Evolutionary conservation across 2,329 filamentous ascomycete genomes (phyloP), one percentile per base, ranked within the genome.

Genomic region (Aspergillus quadricinctus): DNA sequence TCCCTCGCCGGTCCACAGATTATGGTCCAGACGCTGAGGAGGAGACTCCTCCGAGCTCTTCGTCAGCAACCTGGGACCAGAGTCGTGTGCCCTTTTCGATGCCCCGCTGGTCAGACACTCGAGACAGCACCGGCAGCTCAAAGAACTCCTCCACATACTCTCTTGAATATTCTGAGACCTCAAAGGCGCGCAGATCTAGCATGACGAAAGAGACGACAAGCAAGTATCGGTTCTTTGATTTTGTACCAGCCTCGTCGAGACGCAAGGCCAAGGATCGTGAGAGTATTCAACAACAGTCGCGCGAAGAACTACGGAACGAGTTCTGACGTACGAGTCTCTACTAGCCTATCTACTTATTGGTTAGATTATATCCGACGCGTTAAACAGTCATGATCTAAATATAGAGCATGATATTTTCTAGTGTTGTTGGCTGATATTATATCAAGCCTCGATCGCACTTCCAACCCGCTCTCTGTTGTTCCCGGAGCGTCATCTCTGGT

Each of bases 61-160:
- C 74, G 5, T 77, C 75, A 3, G 71, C 72, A 10, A 75, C 69
- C 10, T 77, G 75, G 75, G 77, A 79, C 17, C 68, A 73, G 53
- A 67, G 58, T 9, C 72, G 75, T 21, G 70, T 77, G 40, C 72
- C 73, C 2, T 78, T 78, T 60, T 63, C 68, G 23, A 68, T 70
- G 23, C 74, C 75, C 11, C 70, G 70, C 23, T 75, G 73, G 64
- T 68, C 72, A 43, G 75, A 77, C 25, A 58, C 72, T 29, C 72
- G 73, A 17, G 72, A 76, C 37, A 74, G 74, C 62, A 74, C 72
- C n/a, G 67, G 72, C 25, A 76, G 73, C 61, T 77, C 76, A 9
- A 77, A 77, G 28, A 78, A 79, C 55, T 78, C 76, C 2, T 79
- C 77, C 6, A 77, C 74, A 0, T 76, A 78, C 55, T 76, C 75